These are phyloP conservation scores for Triadica sebifera DNA, from an alignment of 345 rosid genomes.

Conservation along the genomic window DNA sequence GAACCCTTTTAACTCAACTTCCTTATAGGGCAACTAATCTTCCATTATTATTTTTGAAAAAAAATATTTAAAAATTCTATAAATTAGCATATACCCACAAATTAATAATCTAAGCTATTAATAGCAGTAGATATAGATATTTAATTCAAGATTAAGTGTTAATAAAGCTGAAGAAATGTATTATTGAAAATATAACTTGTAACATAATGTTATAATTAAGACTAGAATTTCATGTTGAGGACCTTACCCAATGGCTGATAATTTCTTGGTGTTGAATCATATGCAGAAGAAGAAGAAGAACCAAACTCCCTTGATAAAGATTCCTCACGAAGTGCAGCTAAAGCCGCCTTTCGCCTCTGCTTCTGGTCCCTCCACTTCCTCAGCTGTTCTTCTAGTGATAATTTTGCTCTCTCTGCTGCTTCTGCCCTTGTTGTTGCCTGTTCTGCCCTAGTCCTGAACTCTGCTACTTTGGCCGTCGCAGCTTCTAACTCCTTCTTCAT, in stretches of 20 bases:
- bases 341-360: conserved; percentile 47
- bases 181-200: background rate
- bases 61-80: too few relatives aligned
- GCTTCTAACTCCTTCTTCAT: conserved; percentile 41
- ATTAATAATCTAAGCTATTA: too few relatives aligned
- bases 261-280: conserved; percentile 12
- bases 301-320: conserved; percentile 19
- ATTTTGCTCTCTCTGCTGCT: conserved; percentile 50
- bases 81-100: too few relatives aligned
- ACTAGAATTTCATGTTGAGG: conserved; percentile 48
- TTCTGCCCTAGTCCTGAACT: conserved; percentile 47
- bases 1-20: too few relatives aligned
- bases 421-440: conserved; percentile 52
- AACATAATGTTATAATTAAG: background rate
- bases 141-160: too few relatives aligned
- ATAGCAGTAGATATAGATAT: too few relatives aligned
- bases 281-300: conserved; percentile 3
- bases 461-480: conserved; percentile 32
- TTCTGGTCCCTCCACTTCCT: conserved; percentile 40
- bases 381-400: conserved; percentile 38
- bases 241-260: conserved; percentile 47
- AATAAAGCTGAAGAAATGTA: too few relatives aligned
- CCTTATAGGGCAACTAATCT: too few relatives aligned
- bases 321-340: conserved; percentile 41
- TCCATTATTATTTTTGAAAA: too few relatives aligned